Conservation (phyloP, 176 grass and related monocot genomes). For the Phyllostachys edulis region DNA sequence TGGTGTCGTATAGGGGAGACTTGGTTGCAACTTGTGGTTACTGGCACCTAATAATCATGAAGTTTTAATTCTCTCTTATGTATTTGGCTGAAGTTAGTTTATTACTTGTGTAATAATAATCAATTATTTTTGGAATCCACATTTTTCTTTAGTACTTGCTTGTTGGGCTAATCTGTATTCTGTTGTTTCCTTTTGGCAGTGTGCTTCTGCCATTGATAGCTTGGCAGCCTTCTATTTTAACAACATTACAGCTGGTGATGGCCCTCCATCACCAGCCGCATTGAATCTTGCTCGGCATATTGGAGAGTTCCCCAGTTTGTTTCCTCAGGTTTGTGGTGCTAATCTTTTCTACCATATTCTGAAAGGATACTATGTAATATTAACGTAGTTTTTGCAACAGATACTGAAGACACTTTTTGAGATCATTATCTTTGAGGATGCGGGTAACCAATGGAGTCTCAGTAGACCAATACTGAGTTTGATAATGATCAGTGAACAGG, state of each 20-base stretch:
- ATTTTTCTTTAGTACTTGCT: background rate
- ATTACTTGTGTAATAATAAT: background rate
- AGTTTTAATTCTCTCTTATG: background rate
- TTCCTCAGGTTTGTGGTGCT: constrained; percentile 76
- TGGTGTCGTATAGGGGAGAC: background rate
- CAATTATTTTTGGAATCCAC: background rate
- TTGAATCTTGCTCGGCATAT: constrained; percentile 87
- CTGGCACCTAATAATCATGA: background rate
- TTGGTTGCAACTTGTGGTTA: background rate
- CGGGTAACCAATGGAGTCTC: constrained; percentile 98
- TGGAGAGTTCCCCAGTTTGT: constrained; percentile 80
- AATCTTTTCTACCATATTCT: constrained; percentile 6
- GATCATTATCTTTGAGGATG: constrained; percentile 95
- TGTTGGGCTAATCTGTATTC: constrained; percentile 18
- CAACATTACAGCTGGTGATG: constrained; percentile 72
- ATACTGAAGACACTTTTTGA: constrained; percentile 99
- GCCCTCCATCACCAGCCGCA: constrained; percentile 78
- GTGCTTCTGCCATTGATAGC: constrained; percentile 90
- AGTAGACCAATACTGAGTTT: constrained; percentile 97
- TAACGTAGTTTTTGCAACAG: constrained; percentile 40
- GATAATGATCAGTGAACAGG: constrained; percentile 99
- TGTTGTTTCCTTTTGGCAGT: constrained; percentile 57
- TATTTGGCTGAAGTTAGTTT: constrained; percentile 9
- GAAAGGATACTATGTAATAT: constrained; percentile 22
- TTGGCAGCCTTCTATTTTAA: constrained; percentile 96